Evolutionary conservation across 768 basidiomycete species (phyloP).

Genomic region (Royoungia palumana): DNA sequence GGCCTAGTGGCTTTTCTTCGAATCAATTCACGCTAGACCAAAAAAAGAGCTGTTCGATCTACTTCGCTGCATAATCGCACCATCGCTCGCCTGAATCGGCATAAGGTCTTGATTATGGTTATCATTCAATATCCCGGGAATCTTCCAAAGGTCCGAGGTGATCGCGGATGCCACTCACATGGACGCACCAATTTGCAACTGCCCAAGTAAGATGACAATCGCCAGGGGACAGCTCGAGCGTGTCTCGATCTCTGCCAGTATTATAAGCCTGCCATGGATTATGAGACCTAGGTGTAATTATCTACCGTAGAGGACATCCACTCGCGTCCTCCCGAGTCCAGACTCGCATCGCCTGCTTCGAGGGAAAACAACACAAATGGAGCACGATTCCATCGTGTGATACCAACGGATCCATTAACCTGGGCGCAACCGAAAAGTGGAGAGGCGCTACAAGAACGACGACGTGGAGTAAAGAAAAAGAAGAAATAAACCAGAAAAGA

Average conservation of each 20-base stretch:
- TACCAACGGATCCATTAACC: constrained; percentile 17
- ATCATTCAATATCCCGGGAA: constrained; percentile 18
- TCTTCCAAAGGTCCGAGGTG: constrained; percentile 25
- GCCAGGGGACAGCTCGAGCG: not conserved
- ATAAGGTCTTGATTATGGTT: constrained; percentile 15
- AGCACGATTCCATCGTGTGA: constrained; percentile 18
- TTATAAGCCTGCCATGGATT: constrained; percentile 23
- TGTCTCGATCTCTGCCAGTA: not conserved
- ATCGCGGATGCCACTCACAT: constrained; percentile 17
- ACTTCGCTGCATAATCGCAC: not conserved
- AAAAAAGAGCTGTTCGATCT: too few species aligned
- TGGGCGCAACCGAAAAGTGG: constrained; percentile 19
- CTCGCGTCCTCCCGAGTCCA: constrained; percentile 11
- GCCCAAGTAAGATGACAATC: not conserved
- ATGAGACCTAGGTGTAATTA: constrained; percentile 26
- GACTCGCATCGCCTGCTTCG: not conserved
- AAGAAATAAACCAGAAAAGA: not conserved
- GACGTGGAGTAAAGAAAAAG: not conserved
- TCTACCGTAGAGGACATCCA: constrained; percentile 13
- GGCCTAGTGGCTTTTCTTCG: too few species aligned
- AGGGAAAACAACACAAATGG: constrained; percentile 1
- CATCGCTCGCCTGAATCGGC: constrained; percentile 6
- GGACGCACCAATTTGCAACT: not conserved
- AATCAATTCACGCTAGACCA: too few species aligned
- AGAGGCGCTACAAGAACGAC: constrained; percentile 14